Percentiles rank a stretch among this genome's conserved stretches.
phyloP scores from a whole-genome alignment of 2,329 filamentous ascomycete species.

The Exophiala alcalophila region DNA sequence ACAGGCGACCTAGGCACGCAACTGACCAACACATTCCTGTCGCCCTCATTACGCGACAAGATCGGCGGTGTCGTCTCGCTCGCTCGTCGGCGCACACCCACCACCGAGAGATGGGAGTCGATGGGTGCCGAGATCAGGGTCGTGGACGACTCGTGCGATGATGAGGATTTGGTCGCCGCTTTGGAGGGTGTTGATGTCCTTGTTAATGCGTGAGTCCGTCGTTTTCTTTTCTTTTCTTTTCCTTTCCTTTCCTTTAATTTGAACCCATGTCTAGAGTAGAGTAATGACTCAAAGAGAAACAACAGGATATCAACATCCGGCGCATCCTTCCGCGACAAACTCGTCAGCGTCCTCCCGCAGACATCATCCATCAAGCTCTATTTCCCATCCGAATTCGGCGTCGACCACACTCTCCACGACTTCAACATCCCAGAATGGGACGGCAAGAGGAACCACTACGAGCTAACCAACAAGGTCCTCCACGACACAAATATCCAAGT shows the following conservation, averaged over 20 bases:
- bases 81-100: constrained; percentile 20
- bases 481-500: constrained; percentile 26
- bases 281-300: not conserved
- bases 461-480: constrained; percentile 24
- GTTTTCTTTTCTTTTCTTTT: too few relatives aligned
- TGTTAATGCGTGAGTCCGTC: constrained; percentile 31
- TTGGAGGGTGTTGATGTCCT: constrained; percentile 36
- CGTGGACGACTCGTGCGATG: constrained; percentile 26
- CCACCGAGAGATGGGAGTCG: constrained; percentile 3
- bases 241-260: not conserved
- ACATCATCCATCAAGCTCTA: constrained; percentile 36
- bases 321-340: constrained; percentile 34
- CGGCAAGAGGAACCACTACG: constrained; percentile 34
- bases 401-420: constrained; percentile 39
- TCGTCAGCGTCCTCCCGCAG: constrained; percentile 30
- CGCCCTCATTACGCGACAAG: constrained; percentile 20
- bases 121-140: constrained; percentile 16
- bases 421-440: constrained; percentile 38
- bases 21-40: constrained; percentile 31
- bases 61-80: constrained; percentile 33
- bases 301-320: constrained; percentile 30
- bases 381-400: constrained; percentile 40
- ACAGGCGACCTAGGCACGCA: constrained; percentile 32
- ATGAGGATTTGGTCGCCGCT: constrained; percentile 29
- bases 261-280: not conserved